Evolutionary conservation across 2,329 filamentous ascomycete species (phyloP).

Genomic region (Colletotrichum sp.): DNA sequence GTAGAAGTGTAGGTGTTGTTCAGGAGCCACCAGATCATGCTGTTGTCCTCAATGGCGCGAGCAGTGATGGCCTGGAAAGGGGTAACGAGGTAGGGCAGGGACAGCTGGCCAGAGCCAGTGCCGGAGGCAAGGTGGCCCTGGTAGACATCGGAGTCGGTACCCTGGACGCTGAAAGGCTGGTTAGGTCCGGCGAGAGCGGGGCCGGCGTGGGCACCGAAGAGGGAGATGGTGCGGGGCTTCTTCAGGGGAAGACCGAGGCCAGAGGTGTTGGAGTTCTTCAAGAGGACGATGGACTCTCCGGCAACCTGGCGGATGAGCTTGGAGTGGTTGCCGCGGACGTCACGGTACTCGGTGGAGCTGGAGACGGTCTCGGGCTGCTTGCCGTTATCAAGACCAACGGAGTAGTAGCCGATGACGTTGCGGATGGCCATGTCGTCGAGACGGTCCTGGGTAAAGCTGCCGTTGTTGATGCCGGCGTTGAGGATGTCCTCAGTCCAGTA

Average conservation of each 20-base stretch:
- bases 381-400: conserved; percentile 58
- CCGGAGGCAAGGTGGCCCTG: conserved; percentile 8
- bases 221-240: conserved; percentile 33
- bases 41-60: conserved; percentile 46
- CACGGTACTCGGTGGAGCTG: conserved; percentile 50
- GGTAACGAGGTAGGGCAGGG: conserved; percentile 5
- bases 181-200: not conserved
- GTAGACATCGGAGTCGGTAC: conserved; percentile 5
- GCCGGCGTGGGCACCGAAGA: conserved; percentile 5
- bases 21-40: conserved; percentile 35
- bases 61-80: conserved; percentile 12
- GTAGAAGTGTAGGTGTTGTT: conserved; percentile 15
- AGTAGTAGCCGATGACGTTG: conserved; percentile 58
- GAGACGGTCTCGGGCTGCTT: conserved; percentile 64
- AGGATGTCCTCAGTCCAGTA: conserved; percentile 52
- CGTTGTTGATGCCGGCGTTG: conserved; percentile 56
- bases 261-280: conserved; percentile 70
- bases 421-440: conserved; percentile 65
- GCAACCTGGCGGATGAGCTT: conserved; percentile 11
- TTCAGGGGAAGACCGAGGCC: conserved; percentile 61
- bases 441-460: conserved; percentile 59
- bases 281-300: conserved; percentile 68
- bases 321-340: conserved; percentile 13
- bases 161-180: conserved; percentile 5
- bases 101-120: conserved; percentile 8